Conservation (phyloP, 2,329 filamentous ascomycete species). For the Scortechinia acanthostroma region DNA sequence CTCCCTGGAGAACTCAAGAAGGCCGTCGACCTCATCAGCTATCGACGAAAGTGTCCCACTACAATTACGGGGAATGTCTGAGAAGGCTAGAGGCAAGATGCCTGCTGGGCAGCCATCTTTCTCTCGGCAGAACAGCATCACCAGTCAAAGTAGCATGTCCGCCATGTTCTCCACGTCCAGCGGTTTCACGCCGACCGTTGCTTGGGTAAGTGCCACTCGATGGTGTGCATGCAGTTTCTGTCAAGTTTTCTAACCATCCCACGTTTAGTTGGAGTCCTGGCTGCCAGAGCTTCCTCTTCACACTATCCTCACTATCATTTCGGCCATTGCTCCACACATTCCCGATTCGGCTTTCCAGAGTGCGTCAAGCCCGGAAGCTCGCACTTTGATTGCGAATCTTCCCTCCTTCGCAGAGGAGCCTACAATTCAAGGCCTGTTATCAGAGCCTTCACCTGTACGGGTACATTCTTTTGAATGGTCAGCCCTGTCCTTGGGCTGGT, state of each 20-base stretch:
- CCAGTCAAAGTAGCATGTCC: constrained; percentile 66
- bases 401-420: constrained; percentile 33
- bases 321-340: constrained; percentile 47
- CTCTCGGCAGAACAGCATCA: constrained; percentile 82
- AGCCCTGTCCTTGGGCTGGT: constrained; percentile 83
- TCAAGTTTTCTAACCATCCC: not conserved
- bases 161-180: constrained; percentile 46
- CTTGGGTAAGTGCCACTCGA: constrained; percentile 71
- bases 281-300: constrained; percentile 85
- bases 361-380: constrained; percentile 34
- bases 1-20: constrained; percentile 52
- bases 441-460: constrained; percentile 69
- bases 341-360: constrained; percentile 33
- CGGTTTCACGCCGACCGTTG: constrained; percentile 70
- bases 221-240: not conserved
- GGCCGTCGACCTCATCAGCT: constrained; percentile 61
- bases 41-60: constrained; percentile 74
- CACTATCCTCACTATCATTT: constrained; percentile 73
- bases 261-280: constrained; percentile 39
- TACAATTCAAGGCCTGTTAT: constrained; percentile 57
- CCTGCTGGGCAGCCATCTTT: constrained; percentile 76
- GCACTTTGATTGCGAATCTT: not conserved
- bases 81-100: constrained; percentile 94
- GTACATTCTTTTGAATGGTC: constrained; percentile 95
- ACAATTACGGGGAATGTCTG: constrained; percentile 86